phyloP scores from a whole-genome alignment of 2,329 filamentous ascomycete genomes.

The Fusarium avenaceum region DNA sequence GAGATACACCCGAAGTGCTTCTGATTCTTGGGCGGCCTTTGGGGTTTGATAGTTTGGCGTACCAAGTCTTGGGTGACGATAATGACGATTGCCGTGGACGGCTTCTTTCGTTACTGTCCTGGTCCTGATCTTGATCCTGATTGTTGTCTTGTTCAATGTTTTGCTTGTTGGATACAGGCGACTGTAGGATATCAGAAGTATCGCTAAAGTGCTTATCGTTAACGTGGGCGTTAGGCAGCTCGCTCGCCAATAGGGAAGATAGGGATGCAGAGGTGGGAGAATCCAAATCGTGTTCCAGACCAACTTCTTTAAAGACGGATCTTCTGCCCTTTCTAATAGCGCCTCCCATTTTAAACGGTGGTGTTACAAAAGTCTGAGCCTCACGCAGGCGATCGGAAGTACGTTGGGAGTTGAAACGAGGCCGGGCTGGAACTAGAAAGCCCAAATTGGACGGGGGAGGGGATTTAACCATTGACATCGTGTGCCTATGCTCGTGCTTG shows the following conservation, averaged over 20 bases:
- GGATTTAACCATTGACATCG: constrained; percentile 43
- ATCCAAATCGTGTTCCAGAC: constrained; percentile 57
- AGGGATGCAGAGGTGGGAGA: constrained; percentile 35
- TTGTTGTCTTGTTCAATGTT: constrained; percentile 18
- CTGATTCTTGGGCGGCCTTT: constrained; percentile 59
- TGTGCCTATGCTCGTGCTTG: constrained; percentile 6
- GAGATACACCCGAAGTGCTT: constrained; percentile 59
- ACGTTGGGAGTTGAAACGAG: constrained; percentile 64
- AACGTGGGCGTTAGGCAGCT: constrained; percentile 35
- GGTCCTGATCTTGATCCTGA: constrained; percentile 10
- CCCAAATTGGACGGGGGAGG: constrained; percentile 38
- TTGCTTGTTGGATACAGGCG: constrained; percentile 11
- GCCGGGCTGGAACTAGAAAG: constrained; percentile 53
- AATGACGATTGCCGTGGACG: constrained; percentile 34
- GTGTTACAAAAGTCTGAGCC: constrained; percentile 56
- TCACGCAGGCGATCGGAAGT: constrained; percentile 67
- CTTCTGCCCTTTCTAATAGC: constrained; percentile 64
- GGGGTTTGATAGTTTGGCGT: constrained; percentile 58
- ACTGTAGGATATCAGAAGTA: constrained; percentile 43
- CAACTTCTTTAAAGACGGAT: constrained; percentile 67
- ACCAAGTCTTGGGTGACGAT: constrained; percentile 56
- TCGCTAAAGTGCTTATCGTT: constrained; percentile 53
- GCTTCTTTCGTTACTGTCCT: constrained; percentile 17
- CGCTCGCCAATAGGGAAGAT: constrained; percentile 26
- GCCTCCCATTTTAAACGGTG: constrained; percentile 58